Percentiles rank a stretch among this genome's conserved stretches.
phyloP scores from a whole-genome alignment of 1,139 yeast genomes.

The Tardiomyces depauwii region DNA sequence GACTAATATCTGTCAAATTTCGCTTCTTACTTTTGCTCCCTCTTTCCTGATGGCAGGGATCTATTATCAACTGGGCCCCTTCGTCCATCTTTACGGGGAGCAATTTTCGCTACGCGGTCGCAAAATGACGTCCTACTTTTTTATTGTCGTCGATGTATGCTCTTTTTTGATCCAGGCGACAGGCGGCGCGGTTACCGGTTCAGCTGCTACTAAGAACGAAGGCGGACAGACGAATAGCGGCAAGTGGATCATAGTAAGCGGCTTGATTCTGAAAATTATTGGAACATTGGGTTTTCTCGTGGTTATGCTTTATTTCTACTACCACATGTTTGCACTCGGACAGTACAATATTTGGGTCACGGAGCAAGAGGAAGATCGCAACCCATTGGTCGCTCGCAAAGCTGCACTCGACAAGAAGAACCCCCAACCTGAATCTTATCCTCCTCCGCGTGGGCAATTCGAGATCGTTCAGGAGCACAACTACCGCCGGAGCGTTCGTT shows the following conservation, averaged over 20 bases:
- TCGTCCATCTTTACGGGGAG: constrained; percentile 54
- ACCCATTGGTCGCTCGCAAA: too few species aligned
- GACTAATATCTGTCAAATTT: constrained; percentile 52
- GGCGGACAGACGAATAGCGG: constrained; percentile 35
- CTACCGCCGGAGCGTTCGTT: constrained; percentile 1
- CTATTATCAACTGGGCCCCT: constrained; percentile 64
- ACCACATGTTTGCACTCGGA: constrained; percentile 2
- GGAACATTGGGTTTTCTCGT: constrained; percentile 54
- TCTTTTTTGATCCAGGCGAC: constrained; percentile 67
- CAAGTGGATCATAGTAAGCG: constrained; percentile 65
- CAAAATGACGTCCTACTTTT: constrained; percentile 56
- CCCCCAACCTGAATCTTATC: too few species aligned
- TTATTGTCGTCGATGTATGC: constrained; percentile 52
- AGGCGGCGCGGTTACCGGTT: constrained; percentile 69
- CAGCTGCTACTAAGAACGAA: constrained; percentile 31
- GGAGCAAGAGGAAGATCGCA: too few species aligned
- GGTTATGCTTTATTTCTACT: constrained; percentile 45
- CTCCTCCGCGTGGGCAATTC: too few species aligned
- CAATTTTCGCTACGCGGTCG: constrained; percentile 52
- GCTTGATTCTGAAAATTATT: constrained; percentile 63
- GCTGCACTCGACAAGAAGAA: too few species aligned
- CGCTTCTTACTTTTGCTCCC: constrained; percentile 69
- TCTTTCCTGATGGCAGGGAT: constrained; percentile 86
- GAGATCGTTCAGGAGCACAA: constrained; percentile 1
- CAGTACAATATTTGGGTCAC: too few species aligned